A percentile compares a stretch with the other conserved stretches of the same genome.
Evolutionary conservation across 768 basidiomycete genomes (phyloP).

Genomic region (Tubosaeta brunneosetosa): DNA sequence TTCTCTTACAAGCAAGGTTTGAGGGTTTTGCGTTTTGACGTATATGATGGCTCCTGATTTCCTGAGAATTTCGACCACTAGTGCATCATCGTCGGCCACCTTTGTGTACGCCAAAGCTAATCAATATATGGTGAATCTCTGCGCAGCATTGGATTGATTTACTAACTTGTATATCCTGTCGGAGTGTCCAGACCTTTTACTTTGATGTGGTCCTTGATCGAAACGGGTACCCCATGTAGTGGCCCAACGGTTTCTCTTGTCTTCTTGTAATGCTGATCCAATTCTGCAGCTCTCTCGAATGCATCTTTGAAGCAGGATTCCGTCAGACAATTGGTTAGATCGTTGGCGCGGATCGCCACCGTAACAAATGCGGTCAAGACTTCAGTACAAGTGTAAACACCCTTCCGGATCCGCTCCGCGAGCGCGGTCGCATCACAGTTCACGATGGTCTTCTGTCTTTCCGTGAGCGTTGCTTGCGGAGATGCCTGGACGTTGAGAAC

Average conservation of each 20-base stretch:
- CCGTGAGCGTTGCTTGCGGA: constrained; percentile 25
- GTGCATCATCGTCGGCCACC: constrained; percentile 38
- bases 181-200: constrained; percentile 41
- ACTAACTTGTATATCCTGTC: constrained; percentile 27
- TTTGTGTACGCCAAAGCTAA: constrained; percentile 38
- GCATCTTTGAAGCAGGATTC: constrained; percentile 57
- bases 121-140: constrained; percentile 17
- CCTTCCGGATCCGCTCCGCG: constrained; percentile 17
- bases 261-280: constrained; percentile 42
- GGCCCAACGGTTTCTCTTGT: constrained; percentile 49
- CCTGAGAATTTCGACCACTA: constrained; percentile 41
- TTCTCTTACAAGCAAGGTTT: constrained; percentile 42
- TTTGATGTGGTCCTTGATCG: constrained; percentile 46
- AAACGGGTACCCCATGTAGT: constrained; percentile 41
- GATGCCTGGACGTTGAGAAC: constrained; percentile 22
- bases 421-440: constrained; percentile 29
- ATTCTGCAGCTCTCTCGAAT: constrained; percentile 41
- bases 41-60: constrained; percentile 44
- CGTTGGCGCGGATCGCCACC: constrained; percentile 27
- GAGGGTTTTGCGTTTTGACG: constrained; percentile 45
- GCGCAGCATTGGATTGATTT: not conserved
- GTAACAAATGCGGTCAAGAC: constrained; percentile 26
- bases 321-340: constrained; percentile 48
- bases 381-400: constrained; percentile 22
- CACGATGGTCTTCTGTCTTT: constrained; percentile 25